Evolutionary conservation across 257 asterid species (phyloP), one percentile per base, ranked within the genome.

Genomic region (Thymus quinquecostatus): DNA sequence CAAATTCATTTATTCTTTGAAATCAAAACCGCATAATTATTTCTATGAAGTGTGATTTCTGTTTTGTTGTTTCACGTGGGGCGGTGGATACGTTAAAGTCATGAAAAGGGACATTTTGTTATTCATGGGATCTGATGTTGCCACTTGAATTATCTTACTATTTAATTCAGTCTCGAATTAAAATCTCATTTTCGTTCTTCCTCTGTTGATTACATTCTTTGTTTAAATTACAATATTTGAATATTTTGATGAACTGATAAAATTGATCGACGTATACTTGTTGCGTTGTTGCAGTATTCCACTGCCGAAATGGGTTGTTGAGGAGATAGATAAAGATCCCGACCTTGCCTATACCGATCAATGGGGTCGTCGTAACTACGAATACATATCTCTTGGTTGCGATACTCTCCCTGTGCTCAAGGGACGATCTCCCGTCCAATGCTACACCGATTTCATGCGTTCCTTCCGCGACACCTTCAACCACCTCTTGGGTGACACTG

Each of bases 261-360:
- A 47, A 47, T 47, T 47, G 53, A 13, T 21, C 53, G 61, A 51
- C 38, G 6, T 7, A 5, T 32, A 5, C 60, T 36, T 38, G 6
- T 40, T 62, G 27, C 29, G 54, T 45, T 10, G 49, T 38, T 79
- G 49, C 90, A 94, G 99, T 50, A 95, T 95, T 57, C 96, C 98
- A 58, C 88, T 95, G 55, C 99, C 99, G 0, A 89, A 83, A 67
- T 95, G 98, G 98, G 97, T 66, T 44, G 78, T 81, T 36, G 99
- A 92, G 82, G 96, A 94, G 84, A 86, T 94, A 40, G 86, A 89
- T 63, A 87, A 84, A 74, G 97, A 94, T 63, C 96, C 96, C 0
- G 98, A 92, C 76, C 99, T 95, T 68, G 96, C 88, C 13, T 95
- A 92, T 64, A 92, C 98, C 5, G 99, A 95, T 73, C 97, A 92